Evolutionary conservation across 2,329 filamentous ascomycete genomes (phyloP).

Genomic region (Pseudogymnoascus sp.): DNA sequence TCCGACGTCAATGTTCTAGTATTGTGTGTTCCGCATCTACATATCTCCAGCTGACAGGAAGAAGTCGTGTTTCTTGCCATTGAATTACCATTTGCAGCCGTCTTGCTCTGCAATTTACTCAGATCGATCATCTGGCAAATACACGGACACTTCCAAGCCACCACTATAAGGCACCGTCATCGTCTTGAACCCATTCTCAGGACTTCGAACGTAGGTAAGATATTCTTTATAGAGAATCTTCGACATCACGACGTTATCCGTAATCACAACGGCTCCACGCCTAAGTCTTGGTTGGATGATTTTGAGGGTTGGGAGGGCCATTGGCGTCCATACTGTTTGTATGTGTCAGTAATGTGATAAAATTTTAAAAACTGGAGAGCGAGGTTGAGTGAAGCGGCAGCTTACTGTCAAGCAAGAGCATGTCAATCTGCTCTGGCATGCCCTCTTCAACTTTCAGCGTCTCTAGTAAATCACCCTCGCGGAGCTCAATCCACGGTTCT

Average conservation of each 20-base stretch:
- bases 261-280: conserved; percentile 39
- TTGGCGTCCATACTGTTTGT: conserved; percentile 44
- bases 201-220: conserved; percentile 36
- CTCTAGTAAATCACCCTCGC: conserved; percentile 49
- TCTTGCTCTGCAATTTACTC: background rate
- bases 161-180: conserved; percentile 40
- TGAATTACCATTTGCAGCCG: background rate
- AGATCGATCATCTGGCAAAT: conserved; percentile 20
- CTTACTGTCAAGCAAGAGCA: conserved; percentile 55
- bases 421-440: conserved; percentile 39
- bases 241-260: conserved; percentile 39
- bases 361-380: background rate
- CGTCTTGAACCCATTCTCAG: conserved; percentile 40
- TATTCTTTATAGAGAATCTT: conserved; percentile 39
- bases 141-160: conserved; percentile 39
- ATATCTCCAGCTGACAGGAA: background rate
- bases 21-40: background rate
- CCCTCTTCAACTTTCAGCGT: conserved; percentile 39
- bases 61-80: background rate
- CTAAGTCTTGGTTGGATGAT: conserved; percentile 38
- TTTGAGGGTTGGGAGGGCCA: conserved; percentile 45
- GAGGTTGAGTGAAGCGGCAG: conserved; percentile 16
- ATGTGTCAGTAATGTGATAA: background rate
- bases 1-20: background rate
- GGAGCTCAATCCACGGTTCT: conserved; percentile 41